Base-by-base conservation (phyloP, 1,284 basidiomycete species). In the Puccinia polysora region DNA sequence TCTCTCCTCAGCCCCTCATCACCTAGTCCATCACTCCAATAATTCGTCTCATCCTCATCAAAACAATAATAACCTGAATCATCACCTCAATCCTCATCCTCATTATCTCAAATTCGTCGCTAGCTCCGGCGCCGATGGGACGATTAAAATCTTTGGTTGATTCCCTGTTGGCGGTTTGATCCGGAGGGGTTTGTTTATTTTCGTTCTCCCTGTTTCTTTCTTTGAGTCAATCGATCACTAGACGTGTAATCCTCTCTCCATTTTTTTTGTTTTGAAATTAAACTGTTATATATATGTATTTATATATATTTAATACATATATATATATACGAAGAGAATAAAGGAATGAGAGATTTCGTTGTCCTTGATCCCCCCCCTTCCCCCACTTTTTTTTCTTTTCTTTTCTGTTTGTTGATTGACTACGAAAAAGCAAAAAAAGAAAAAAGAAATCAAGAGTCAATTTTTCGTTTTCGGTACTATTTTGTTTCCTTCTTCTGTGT, bases 81-180 rank as follows among this genome's bases (percentile, higher is more conserved):
- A n/a, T 28, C 2, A 28, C 70, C 38, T 40, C n/a, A 18, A n/a
- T 23, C 89, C 7, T 14, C 56, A 34, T 10, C 40, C 40, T 8
- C 34, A 58, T 63, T 86, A 87, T 71, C 81, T 93, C 73, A 90
- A 90, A 20, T 87, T 92, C 79, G 87, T 97, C 84, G 91, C 89
- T 10, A 93, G 89, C 78, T 90, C 91, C 5, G 94, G 94, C 20
- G 91, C 92, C 7, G 94, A 97, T 81, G 92, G 93, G n/a, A 87
- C 92, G 32, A 86, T 97, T 74, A 91, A 93, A 80, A 83, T 97
- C 55, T 97, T 76, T 55, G 78, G 78, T 15, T 77, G 47, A 23
- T 53, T 40, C 6, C 20, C 15, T 23, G 20, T 40, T 50, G 18
- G 1, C 25, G n/a, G 8, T 62, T 25, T 62, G n/a, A 8, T 18